Base-by-base conservation (phyloP, 2,329 filamentous ascomycete genomes). In the Epichloe glyceriae region DNA sequence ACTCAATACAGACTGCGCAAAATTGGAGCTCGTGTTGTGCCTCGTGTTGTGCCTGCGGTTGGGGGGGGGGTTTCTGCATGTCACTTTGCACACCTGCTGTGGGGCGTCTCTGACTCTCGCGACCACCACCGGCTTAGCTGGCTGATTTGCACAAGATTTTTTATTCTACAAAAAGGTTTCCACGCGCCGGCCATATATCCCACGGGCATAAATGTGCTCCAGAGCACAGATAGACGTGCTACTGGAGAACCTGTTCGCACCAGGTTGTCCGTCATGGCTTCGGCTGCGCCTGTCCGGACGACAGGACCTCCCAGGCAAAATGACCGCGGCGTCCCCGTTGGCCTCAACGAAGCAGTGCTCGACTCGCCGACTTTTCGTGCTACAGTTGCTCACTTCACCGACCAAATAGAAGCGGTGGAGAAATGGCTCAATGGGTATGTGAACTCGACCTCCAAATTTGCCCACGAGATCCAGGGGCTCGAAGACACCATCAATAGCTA, bases 281-380 rank as follows among this genome's bases (percentile, higher is more conserved):
- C 54, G 37, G 53, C 56, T 19, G 49, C 41, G 53, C 45, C 49
- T 15, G 45, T 46, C 22, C 40, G 44, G 33, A 30, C 51, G 40
- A 33, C 44, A 33, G 43, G 47, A 37, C 46, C 52, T 34, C 49
- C 41, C 14, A 56, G 56, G 52, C 53, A 59, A 14, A 50, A 55
- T 37, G 58, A 58, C 54, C 69, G 73, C 37, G 69, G 72, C 34
- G 73, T 80, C 52, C 88, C 93, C 43, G 90, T 97, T 37, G 83
- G 83, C 54, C 78, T 97, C 59, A 93, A 91, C 70, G 93, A 98
- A 77, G 93, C 93, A 47, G 86, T 89, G 19, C 85, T 97, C 71
- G 93, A 98, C 70, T 96, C 90, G 39, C 93, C 93, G 26, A 94
- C 90, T 37, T 97, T 97, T 67, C 88, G 93, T 57, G 88, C 90